These are phyloP conservation scores for Aspergillus eucalypticola DNA, from an alignment of 2,329 filamentous ascomycete genomes.

Conservation along the genomic window DNA sequence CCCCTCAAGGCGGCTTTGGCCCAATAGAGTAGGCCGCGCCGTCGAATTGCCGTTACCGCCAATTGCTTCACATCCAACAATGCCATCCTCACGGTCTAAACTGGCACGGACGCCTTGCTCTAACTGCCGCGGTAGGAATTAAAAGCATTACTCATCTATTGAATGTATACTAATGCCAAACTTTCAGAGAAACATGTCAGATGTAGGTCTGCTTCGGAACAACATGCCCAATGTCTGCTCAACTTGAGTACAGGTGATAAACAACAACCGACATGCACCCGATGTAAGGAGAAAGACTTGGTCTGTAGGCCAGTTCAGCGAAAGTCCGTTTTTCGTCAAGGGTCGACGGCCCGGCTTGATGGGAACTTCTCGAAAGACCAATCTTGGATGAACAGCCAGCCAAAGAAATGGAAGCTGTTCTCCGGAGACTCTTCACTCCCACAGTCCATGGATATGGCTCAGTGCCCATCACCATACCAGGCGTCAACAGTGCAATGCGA, in stretches of 20 bases:
- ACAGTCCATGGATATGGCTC: neutral
- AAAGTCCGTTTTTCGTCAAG: slow-evolving; percentile 20
- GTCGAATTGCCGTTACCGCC: neutral
- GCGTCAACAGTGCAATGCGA: neutral
- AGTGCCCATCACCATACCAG: neutral
- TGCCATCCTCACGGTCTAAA: neutral
- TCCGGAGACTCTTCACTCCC: neutral
- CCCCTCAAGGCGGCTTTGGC: neutral
- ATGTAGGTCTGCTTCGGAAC: neutral
- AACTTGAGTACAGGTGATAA: slow-evolving; percentile 15
- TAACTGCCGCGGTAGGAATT: neutral
- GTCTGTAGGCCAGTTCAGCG: slow-evolving; percentile 14
- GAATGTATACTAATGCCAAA: neutral
- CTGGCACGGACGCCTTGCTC: neutral
- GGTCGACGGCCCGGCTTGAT: slow-evolving; percentile 16
- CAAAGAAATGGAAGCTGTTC: slow-evolving; percentile 16
- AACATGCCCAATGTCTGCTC: neutral
- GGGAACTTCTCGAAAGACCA: slow-evolving; percentile 15
- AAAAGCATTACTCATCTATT: no score
- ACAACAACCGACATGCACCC: slow-evolving; percentile 16
- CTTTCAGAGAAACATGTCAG: neutral
- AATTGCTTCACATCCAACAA: neutral
- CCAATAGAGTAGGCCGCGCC: neutral
- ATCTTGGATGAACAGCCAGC: slow-evolving; percentile 26
- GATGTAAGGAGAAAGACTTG: slow-evolving; percentile 18